Evolutionary conservation across 2,329 filamentous ascomycete species (phyloP).

Genomic region (Clonostachys sp.): DNA sequence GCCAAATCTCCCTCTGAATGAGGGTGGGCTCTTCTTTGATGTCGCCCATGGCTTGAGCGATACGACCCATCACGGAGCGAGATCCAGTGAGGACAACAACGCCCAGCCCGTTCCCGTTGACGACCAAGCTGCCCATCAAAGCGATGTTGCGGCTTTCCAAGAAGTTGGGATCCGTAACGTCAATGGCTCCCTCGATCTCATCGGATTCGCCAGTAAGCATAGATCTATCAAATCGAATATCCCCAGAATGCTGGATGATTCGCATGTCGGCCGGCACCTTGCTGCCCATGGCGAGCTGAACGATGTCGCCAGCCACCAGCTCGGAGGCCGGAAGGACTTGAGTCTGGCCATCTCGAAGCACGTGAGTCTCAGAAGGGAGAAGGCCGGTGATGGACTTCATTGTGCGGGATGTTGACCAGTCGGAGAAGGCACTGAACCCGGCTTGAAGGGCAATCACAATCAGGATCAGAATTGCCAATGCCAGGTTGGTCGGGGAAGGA

Average conservation of each 20-base stretch:
- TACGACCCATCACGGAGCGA: constrained; percentile 34
- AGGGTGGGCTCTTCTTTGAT: constrained; percentile 30
- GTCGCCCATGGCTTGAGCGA: constrained; percentile 26
- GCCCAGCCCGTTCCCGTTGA: constrained; percentile 32
- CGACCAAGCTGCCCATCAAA: constrained; percentile 34
- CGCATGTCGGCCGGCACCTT: constrained; percentile 43
- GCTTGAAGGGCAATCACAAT: constrained; percentile 42
- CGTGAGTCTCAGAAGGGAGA: constrained; percentile 34
- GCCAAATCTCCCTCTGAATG: constrained; percentile 34
- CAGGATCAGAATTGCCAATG: constrained; percentile 38
- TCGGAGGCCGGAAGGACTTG: constrained; percentile 31
- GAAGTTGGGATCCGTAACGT: constrained; percentile 32
- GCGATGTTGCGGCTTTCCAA: constrained; percentile 37
- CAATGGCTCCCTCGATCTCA: constrained; percentile 31
- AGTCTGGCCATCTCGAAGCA: constrained; percentile 35
- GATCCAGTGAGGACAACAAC: constrained; percentile 32
- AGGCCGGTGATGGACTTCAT: constrained; percentile 43
- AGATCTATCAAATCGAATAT: constrained; percentile 34
- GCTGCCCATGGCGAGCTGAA: constrained; percentile 38
- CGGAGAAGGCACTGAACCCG: constrained; percentile 38
- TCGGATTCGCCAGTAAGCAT: constrained; percentile 36
- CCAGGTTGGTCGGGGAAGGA: constrained; percentile 34
- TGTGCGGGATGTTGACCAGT: constrained; percentile 38
- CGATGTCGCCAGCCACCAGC: constrained; percentile 39
- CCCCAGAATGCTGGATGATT: constrained; percentile 31